These are phyloP conservation scores for Cyberlindnera mrakii DNA, from an alignment of 805 yeast genomes.

Conservation along the genomic window DNA sequence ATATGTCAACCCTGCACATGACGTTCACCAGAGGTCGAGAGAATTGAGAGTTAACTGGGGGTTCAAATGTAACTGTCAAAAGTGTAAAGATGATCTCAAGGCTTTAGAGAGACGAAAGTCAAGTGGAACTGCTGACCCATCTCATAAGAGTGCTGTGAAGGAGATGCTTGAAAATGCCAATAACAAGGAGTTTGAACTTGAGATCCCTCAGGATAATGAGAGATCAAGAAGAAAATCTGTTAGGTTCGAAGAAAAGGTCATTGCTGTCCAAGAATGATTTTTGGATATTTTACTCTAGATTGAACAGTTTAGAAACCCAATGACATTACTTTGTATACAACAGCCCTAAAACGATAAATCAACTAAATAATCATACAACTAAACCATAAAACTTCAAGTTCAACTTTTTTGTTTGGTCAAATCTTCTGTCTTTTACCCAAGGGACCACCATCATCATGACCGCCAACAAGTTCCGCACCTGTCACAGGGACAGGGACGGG, in stretches of 20 bases:
- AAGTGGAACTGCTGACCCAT: slow-evolving; percentile 20
- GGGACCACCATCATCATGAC: slow-evolving; percentile 13
- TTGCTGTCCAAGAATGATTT: slow-evolving; percentile 35
- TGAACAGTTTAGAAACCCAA: not conserved
- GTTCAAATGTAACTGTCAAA: slow-evolving; percentile 59
- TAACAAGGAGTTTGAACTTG: slow-evolving; percentile 43
- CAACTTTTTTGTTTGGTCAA: slow-evolving; percentile 3
- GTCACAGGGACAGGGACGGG: too few relatives aligned
- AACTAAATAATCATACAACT: not conserved
- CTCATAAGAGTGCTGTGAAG: slow-evolving; percentile 31
- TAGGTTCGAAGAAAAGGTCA: slow-evolving; percentile 57
- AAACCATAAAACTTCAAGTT: not conserved
- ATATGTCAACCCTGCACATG: slow-evolving; percentile 63
- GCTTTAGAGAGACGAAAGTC: slow-evolving; percentile 42
- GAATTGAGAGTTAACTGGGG: slow-evolving; percentile 75
- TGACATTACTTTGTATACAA: not conserved
- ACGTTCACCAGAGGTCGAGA: slow-evolving; percentile 56
- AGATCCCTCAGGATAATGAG: slow-evolving; percentile 30
- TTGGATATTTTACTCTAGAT: not conserved
- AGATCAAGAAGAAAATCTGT: slow-evolving; percentile 57
- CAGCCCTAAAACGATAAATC: not conserved
- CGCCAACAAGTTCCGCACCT: too few relatives aligned
- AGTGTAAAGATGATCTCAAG: slow-evolving; percentile 54
- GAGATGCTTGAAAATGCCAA: slow-evolving; percentile 38
- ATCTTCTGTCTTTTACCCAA: slow-evolving; percentile 23